Percentiles rank a stretch among this genome's conserved stretches.
phyloP scores from a whole-genome alignment of 1,139 yeast species.

The Saccharomyces hybrid region DNA sequence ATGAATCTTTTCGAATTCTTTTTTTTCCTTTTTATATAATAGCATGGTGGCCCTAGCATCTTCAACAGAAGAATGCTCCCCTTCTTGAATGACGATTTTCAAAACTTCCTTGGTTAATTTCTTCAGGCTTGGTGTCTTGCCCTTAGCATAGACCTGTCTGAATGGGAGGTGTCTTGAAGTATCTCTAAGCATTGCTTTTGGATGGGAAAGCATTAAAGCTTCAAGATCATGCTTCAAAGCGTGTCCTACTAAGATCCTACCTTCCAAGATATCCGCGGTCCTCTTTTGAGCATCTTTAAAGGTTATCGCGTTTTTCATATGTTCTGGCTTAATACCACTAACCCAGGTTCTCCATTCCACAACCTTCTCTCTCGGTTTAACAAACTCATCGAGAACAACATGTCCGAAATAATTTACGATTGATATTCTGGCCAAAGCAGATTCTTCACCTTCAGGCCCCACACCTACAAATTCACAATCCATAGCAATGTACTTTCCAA shows the following conservation, averaged over 20 bases:
- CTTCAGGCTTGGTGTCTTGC: constrained; percentile 67
- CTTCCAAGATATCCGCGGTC: constrained; percentile 44
- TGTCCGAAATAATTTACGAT: constrained; percentile 77
- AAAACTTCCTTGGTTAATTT: constrained; percentile 53
- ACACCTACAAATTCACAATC: constrained; percentile 96
- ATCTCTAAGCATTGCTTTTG: constrained; percentile 58
- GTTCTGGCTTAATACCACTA: constrained; percentile 70
- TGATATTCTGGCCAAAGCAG: constrained; percentile 80
- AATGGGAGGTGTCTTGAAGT: constrained; percentile 61
- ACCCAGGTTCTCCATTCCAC: constrained; percentile 93
- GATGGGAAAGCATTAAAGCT: constrained; percentile 60
- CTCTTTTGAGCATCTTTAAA: constrained; percentile 59
- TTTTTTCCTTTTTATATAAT: constrained; percentile 53
- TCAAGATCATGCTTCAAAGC: constrained; percentile 74
- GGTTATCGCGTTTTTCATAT: constrained; percentile 58
- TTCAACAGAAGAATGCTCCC: constrained; percentile 79
- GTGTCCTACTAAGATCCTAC: constrained; percentile 69
- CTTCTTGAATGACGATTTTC: constrained; percentile 58
- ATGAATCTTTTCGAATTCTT: constrained; percentile 47
- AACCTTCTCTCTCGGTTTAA: constrained; percentile 64
- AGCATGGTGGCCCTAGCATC: constrained; percentile 88
- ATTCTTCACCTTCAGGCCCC: constrained; percentile 60
- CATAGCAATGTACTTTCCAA: constrained; percentile 71
- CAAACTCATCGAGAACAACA: constrained; percentile 62
- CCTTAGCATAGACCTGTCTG: constrained; percentile 46